Evolutionary conservation across 768 basidiomycete species (phyloP), one percentile per base, ranked within the genome.

Genomic region (Lentinus brumalis): DNA sequence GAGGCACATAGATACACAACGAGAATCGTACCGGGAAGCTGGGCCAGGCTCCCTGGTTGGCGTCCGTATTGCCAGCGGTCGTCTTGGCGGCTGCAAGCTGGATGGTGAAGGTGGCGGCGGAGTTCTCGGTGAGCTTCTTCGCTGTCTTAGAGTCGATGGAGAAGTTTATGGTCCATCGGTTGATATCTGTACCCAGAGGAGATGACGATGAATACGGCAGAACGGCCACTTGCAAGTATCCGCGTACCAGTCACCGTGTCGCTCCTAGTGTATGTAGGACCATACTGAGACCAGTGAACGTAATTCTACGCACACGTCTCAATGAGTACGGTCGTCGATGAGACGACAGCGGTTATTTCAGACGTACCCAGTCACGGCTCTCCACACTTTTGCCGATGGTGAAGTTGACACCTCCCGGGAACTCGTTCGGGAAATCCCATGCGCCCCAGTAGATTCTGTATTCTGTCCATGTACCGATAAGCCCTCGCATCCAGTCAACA

Each of bases 391-490:
- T 41, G 29, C 71, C 71, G 46, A 73, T 55, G 0, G 71, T 73
- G 46, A 71, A 73, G 56, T 73, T 73, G 1, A 71, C 71, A 26
- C 71, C 71, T 2, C 57, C 56, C 2, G 71, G 71, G 53, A 73
- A 73, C 38, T 73, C 67, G 8, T 61, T 67, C 12, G 67, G 67
- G 55, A 70, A 73, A 51, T 71, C 69, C 68, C 68, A 73, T 8
- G 71, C 69, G n/a, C 71, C 71, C 69, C 70, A 72, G 61, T 53
- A 66, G 14, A 63, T 66, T 4, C 54, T 55, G n/a, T 62, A 69
- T 63, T 65, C 63, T 67, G 62, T 60, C 5, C 55, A 54, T 32
- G 21, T 26, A 26, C 21, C 21, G 21, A 26, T 26, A 1, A 26
- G 21, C 21, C 21, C 21, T 26, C 21, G 21, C 21, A 26, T 26